Base-by-base conservation (phyloP, 768 basidiomycete genomes). In the Rhodotorula sphaerocarpa region DNA sequence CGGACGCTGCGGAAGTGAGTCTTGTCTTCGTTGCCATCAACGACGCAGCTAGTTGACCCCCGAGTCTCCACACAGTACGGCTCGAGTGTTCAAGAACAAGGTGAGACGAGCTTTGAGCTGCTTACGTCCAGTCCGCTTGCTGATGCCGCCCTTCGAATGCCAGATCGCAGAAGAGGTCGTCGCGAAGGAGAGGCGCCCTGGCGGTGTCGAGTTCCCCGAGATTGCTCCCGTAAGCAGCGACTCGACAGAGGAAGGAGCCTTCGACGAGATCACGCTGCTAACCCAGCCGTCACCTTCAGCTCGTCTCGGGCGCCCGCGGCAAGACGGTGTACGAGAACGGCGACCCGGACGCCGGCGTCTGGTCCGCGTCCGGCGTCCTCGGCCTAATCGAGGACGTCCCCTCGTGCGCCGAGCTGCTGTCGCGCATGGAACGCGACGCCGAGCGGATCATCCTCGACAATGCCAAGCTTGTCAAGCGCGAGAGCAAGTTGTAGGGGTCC, bases 321-420 rank as follows among this genome's bases (percentile, higher is more conserved):
- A 66, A 72, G 39, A 67, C 66, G 43, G 88, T 69, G 83, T 89
- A 63, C 80, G 81, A 67, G 30, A 2, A 47, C 3, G 66, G 92
- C 12, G 91, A 95, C 70, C 78, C 82, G 0, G 88, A 96, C 66
- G 83, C 84, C 70, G 92, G 91, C 7, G 85, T 93, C 51, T 93
- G 91, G 91, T 81, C 44, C 28, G 53, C 53, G 12, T 65, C 58
- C 2, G 53, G 57, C 34, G 60, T 74, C 25, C 67, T 78, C 45
- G 77, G 77, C 1, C 65, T 79, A 63, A 90, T 93, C 72, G 79
- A 86, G 43, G 89, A 93, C 73, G 83, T 88, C 46, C 88, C 88
- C 20, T 86, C 85, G 2, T 92, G 89, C 76, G 79, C 84, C 59
- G 86, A 79, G 55, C 76, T 95, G 34, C 63, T 93, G 57, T 70